phyloP scores from a whole-genome alignment of 352 stramenopile species.

The Phytopythium delawarense region DNA sequence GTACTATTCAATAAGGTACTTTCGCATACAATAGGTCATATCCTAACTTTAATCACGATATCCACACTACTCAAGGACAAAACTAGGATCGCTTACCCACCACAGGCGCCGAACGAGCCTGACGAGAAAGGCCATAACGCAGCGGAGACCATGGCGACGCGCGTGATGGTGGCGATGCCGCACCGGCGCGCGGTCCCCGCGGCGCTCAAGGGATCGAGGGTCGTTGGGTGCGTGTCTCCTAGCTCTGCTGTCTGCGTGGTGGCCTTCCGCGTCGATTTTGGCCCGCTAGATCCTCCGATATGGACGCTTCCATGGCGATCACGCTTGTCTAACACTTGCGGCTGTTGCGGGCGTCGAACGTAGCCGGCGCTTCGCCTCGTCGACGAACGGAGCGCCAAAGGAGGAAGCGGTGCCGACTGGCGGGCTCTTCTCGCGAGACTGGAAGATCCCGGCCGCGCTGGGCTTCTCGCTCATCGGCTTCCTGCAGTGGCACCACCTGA shows the following conservation, averaged over 20 bases:
- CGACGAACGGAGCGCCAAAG: neutral
- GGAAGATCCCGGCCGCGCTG: conserved; percentile 60
- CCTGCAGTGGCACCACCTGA: conserved; percentile 67
- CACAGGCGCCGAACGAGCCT: neutral
- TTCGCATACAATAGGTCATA: neutral
- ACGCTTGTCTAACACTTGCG: neutral
- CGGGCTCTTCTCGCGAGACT: conserved; percentile 31
- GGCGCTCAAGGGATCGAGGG: neutral
- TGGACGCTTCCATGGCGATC: neutral
- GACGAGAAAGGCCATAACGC: neutral
- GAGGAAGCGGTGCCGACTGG: neutral
- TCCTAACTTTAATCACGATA: neutral
- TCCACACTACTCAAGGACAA: neutral
- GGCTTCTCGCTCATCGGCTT: conserved; percentile 72
- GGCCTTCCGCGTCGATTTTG: neutral
- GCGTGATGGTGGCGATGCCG: conserved; percentile 2
- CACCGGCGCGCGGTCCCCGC: neutral
- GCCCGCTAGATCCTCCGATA: neutral
- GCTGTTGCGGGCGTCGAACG: neutral
- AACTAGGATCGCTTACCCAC: neutral
- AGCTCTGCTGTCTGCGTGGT: neutral
- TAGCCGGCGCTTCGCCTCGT: conserved; percentile 14
- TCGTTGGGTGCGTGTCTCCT: neutral
- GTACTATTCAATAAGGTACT: neutral
- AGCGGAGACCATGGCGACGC: neutral